Evolutionary conservation across 2,329 filamentous ascomycete species (phyloP).

Genomic region (Pseudogymnoascus sp.): DNA sequence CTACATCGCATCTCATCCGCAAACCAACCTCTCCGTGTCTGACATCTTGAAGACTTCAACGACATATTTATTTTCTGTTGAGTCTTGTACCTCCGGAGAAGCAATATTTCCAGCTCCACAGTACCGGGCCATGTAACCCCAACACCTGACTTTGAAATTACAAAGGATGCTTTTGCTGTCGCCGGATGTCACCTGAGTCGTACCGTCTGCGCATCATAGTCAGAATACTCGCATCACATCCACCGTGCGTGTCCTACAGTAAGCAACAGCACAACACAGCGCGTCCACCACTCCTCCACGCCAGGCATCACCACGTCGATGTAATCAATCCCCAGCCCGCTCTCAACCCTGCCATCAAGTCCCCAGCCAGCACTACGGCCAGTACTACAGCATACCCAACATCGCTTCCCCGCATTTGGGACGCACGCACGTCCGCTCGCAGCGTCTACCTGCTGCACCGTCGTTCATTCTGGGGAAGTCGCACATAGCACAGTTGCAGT

Average conservation of each 20-base stretch:
- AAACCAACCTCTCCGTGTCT: constrained; percentile 4
- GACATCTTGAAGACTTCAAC: neutral
- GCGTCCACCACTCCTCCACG: neutral
- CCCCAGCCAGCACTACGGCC: neutral
- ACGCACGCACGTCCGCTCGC: neutral
- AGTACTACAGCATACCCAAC: neutral
- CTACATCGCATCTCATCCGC: neutral
- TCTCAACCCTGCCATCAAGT: neutral
- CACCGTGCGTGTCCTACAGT: neutral
- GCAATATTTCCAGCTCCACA: neutral
- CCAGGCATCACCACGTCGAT: neutral
- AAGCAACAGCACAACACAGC: neutral
- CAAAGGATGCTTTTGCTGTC: neutral
- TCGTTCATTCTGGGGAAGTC: constrained; percentile 7
- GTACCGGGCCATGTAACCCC: neutral
- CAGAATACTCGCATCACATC: constrained; percentile 1
- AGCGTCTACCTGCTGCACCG: neutral
- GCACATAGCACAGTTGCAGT: neutral
- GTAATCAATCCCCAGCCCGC: neutral
- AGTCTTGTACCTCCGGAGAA: neutral
- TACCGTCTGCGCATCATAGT: neutral
- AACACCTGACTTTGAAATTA: neutral
- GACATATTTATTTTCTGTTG: neutral
- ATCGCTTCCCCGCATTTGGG: neutral
- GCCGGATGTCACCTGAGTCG: neutral